A percentile compares a stretch with the other conserved stretches of the same genome.
These are phyloP conservation scores for Paraglomus brasilianum DNA, from an alignment of 192 early-diverging fungal species.

Conservation along the genomic window DNA sequence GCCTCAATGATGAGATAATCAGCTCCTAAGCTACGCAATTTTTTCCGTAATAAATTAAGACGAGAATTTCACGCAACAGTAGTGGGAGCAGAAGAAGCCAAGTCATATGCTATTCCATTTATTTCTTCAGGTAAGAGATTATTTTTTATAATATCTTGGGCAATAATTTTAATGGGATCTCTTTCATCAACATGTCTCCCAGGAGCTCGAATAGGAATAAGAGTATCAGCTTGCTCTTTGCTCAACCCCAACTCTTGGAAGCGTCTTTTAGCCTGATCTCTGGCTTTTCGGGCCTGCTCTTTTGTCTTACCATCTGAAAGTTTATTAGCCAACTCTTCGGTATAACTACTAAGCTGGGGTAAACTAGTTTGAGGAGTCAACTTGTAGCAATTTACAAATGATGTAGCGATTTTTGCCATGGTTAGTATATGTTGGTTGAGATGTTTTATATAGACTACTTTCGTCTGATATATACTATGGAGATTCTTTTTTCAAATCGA, in stretches of 20 bases:
- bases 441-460: slow-evolving; percentile 17
- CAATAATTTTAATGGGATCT: slow-evolving; percentile 19
- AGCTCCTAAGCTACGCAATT: slow-evolving; percentile 13
- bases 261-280: slow-evolving; percentile 23
- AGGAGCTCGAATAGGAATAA: background rate
- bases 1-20: slow-evolving; percentile 15
- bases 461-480: slow-evolving; percentile 11
- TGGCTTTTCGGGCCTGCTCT: slow-evolving; percentile 9
- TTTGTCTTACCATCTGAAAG: slow-evolving; percentile 26
- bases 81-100: slow-evolving; percentile 17
- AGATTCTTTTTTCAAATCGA: slow-evolving; percentile 21
- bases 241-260: slow-evolving; percentile 7
- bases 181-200: slow-evolving; percentile 5
- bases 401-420: slow-evolving; percentile 17
- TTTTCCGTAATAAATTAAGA: slow-evolving; percentile 24
- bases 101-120: slow-evolving; percentile 15
- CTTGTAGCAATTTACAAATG: slow-evolving; percentile 11
- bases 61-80: slow-evolving; percentile 14
- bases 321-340: slow-evolving; percentile 6
- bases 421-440: slow-evolving; percentile 9
- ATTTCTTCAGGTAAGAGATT: slow-evolving; percentile 7
- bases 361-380: slow-evolving; percentile 3
- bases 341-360: background rate
- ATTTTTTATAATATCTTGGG: slow-evolving; percentile 14
- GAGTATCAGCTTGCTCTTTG: slow-evolving; percentile 1